Percentiles rank a stretch among this genome's conserved stretches.
Evolutionary conservation across 2,329 filamentous ascomycete species (phyloP).

Genomic region (Diaporthe longicolla): DNA sequence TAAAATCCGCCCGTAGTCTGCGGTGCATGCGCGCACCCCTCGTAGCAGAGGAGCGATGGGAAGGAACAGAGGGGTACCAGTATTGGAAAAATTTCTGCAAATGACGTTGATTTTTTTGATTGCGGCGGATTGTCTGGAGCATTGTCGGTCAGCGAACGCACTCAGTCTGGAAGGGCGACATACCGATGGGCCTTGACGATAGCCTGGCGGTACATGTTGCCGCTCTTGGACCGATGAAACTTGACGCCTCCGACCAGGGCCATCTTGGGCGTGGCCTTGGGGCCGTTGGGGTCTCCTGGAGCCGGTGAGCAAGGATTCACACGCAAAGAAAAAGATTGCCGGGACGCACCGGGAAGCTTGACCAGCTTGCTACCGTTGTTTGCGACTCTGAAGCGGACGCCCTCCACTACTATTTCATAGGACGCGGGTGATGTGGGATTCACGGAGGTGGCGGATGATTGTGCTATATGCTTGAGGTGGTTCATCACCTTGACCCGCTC

Average conservation of each 20-base stretch:
- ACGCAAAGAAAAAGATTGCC: not conserved
- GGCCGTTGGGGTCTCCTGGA: constrained; percentile 71
- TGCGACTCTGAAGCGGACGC: constrained; percentile 80
- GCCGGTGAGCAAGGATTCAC: constrained; percentile 48
- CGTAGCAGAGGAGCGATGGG: constrained; percentile 22
- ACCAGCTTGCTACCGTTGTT: constrained; percentile 87
- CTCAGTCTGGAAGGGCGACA: constrained; percentile 53
- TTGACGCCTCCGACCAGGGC: constrained; percentile 81
- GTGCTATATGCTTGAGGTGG: constrained; percentile 57
- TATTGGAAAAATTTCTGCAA: constrained; percentile 80
- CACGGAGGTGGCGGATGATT: constrained; percentile 46
- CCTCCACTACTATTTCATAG: constrained; percentile 78
- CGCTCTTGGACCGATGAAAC: constrained; percentile 88
- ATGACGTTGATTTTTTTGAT: constrained; percentile 79
- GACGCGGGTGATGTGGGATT: constrained; percentile 54
- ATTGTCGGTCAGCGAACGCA: constrained; percentile 56
- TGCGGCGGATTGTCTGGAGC: constrained; percentile 62
- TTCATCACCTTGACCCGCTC: constrained; percentile 72
- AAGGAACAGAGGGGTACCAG: constrained; percentile 68
- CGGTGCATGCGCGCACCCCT: constrained; percentile 8
- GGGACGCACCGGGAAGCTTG: constrained; percentile 73
- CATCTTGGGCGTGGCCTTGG: constrained; percentile 80
- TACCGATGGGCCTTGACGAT: constrained; percentile 84
- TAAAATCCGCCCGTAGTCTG: constrained; percentile 10
- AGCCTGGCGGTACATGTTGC: constrained; percentile 85